Evolutionary conservation across 1,284 basidiomycete species (phyloP), one percentile per base, ranked within the genome.

Genomic region (Heterobasidion irregulare): DNA sequence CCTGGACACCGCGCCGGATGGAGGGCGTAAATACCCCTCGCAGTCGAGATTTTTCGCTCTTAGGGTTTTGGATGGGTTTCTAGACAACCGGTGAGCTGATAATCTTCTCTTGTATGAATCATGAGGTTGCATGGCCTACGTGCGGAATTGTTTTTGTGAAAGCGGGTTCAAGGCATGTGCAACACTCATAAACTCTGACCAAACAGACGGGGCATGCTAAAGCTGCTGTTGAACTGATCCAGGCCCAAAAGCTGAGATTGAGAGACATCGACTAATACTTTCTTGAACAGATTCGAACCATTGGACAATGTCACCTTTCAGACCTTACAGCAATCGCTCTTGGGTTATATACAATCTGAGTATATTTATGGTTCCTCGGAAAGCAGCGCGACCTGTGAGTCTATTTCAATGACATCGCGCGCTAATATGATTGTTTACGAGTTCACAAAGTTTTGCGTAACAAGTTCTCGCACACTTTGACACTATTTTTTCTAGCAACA

Each of bases 391-490:
- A 66, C 83, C 50, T 94, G 90, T 91, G 67, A 69, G 90, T 77
- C 34, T 35, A 46, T 47, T 56, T 10, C 49, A 4, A 2, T 26
- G 41, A 15, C 26, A 19, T 55, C 3, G 10, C 38, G 43, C 51
- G 38, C 32, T 50, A 50, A 26, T 51, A 26, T 41, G 32, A 9
- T 16, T 13, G 34, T 53, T 58, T n/a, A 60, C 48, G 53, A 16
- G 38, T 58, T 47, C 16, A 50, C 32, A 9, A 61, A 93, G 92
- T 89, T 71, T 72, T 97, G 57, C 86, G 94, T 66, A 99, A 99
- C 79, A 99, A 99, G 72, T 92, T 98, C 69, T 93, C 94, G 15
- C 95, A 98, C 74, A 96, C 94, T n/a, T 78, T 98, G 50, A 90
- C 96, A 0, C 82, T 98, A 56, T 86, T 99, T 70, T 96, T 99